Evolutionary conservation across 2,329 filamentous ascomycete genomes (phyloP), one percentile per base, ranked within the genome.

Genomic region (Cladosporium colombiae): DNA sequence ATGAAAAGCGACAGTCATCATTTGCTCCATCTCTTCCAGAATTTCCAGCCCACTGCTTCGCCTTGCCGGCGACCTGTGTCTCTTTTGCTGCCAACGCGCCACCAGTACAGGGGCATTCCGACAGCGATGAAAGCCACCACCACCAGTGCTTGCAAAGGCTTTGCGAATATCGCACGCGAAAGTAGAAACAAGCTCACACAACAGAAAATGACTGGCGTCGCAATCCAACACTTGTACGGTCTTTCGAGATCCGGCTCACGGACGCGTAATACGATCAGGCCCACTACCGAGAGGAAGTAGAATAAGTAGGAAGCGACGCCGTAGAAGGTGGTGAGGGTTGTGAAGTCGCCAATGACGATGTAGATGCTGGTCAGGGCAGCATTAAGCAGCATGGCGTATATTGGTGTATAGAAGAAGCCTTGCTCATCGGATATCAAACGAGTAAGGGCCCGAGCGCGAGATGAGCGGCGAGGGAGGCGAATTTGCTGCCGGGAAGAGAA

Each of bases 291-390:
- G 65, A 96, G 81, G 78, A 99, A 99, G 81, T 99, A 99, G 76
- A 99, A 99, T 0, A 92, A 92, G 77, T 99, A 99, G 16, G 93
- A 93, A 0, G 95, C 95, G 14, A 99, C 95, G 65, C 95, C 95
- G 80, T 98, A 98, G 77, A 99, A 99, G 0, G 95, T 98, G 65
- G 98, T 85, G 2, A 99, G 86, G 0, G 94, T 97, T 62, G 88
- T 85, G 76, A 99, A 98, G 77, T 97, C 92, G 78, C 95, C 95
- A 5, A 96, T 88, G 2, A 91, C 74, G 68, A 97, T 88, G 80
- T 98, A 99, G 1, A 85, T 81, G 3, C 85, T 80, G 0, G 92
- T 96, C 25, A 99, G 80, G 3, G 81, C 70, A 49, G 85, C 85
- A 78, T 99, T 99, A 71, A 98, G 87, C 1, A 90, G 74, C 80